Conservation (phyloP, 2,329 filamentous ascomycete species). For the Drechmeria coniospora region DNA sequence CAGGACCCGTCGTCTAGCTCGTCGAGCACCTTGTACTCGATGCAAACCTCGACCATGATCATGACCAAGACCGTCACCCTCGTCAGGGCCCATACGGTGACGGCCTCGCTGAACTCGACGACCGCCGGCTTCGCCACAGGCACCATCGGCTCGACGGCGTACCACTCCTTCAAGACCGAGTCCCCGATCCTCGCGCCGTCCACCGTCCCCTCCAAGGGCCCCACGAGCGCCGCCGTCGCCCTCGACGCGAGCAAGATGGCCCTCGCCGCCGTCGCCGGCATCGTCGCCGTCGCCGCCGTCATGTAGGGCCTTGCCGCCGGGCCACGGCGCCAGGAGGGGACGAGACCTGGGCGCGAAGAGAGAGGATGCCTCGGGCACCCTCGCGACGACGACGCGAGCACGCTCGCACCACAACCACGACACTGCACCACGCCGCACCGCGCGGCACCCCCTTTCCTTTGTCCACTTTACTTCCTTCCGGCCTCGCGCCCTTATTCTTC, state of each 20-base stretch:
- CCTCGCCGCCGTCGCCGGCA: conserved; percentile 33
- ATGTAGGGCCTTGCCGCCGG: too few species aligned
- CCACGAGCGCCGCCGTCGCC: conserved; percentile 24
- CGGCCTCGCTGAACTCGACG: conserved; percentile 17
- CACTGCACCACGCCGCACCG: too few species aligned
- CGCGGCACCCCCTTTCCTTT: conserved; percentile 4
- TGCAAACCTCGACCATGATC: conserved; percentile 33
- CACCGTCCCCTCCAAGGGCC: conserved; percentile 16
- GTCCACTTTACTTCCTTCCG: conserved; percentile 1
- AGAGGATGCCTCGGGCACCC: too few species aligned
- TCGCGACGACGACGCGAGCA: too few species aligned
- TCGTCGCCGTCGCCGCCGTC: conserved; percentile 34
- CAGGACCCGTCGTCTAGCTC: conserved; percentile 19
- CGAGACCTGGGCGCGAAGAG: too few species aligned
- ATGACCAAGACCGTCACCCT: conserved; percentile 38
- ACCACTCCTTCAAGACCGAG: conserved; percentile 8
- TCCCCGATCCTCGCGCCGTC: conserved; percentile 9
- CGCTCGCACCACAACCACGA: too few species aligned
- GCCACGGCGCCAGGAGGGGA: too few species aligned
- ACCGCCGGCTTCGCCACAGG: conserved; percentile 16
- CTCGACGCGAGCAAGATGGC: conserved; percentile 29
- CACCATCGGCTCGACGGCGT: too few species aligned
- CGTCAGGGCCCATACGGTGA: conserved; percentile 26
- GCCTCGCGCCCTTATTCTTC: too few species aligned
- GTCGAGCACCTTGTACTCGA: conserved; percentile 17